These are phyloP conservation scores for Aureobasidium pullulans DNA, from an alignment of 2,329 filamentous ascomycete genomes.

Conservation along the genomic window DNA sequence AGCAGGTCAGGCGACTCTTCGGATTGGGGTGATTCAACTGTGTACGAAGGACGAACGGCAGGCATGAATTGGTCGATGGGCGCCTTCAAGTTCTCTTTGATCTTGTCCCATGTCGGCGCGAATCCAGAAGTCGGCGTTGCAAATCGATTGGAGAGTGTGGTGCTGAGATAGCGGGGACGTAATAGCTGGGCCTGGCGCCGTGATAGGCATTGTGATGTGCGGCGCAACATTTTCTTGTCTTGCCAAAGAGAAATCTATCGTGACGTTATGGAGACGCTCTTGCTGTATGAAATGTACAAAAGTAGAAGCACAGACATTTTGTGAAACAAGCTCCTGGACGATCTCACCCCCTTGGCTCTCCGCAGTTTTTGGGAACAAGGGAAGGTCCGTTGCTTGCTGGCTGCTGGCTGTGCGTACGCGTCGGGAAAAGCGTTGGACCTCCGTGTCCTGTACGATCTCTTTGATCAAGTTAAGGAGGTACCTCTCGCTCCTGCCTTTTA, in stretches of 20 bases:
- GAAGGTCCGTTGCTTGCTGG: neutral
- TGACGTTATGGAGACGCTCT: neutral
- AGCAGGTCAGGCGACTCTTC: neutral
- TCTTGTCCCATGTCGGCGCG: constrained; percentile 8
- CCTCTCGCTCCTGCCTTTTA: neutral
- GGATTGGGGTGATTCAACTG: neutral
- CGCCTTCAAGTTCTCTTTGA: constrained; percentile 2
- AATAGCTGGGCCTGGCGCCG: neutral
- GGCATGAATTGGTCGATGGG: neutral
- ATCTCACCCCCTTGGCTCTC: neutral
- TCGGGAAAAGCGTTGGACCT: constrained; percentile 13
- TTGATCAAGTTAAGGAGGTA: neutral
- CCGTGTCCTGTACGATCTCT: constrained; percentile 1
- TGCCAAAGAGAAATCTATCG: neutral
- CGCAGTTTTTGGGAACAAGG: neutral
- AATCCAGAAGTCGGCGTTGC: constrained; percentile 7
- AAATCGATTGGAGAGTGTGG: neutral
- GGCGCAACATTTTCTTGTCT: neutral
- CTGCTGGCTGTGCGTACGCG: neutral
- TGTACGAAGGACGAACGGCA: neutral
- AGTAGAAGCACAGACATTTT: neutral
- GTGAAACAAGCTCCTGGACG: constrained; percentile 5
- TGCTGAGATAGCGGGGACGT: neutral
- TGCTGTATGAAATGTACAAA: neutral
- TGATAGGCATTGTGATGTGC: neutral